Conservation (phyloP, 495 filamentous ascomycete species). For the Xylaria grammica region DNA sequence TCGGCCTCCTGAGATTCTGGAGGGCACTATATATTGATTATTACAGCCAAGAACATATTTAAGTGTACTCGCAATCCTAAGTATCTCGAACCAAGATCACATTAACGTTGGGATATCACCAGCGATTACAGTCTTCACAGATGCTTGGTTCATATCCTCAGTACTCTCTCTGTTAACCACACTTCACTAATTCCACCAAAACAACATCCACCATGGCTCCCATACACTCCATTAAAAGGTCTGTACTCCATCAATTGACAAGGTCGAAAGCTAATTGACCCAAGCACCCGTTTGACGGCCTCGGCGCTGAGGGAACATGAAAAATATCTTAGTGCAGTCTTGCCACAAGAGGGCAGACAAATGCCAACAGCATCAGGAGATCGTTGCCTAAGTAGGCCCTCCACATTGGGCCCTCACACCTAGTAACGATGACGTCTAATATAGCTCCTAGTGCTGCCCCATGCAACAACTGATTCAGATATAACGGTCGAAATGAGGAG, state of each 20-base stretch:
- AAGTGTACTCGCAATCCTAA: too few species aligned
- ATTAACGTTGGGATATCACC: too few species aligned
- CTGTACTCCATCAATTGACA: neutral
- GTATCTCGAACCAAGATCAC: too few species aligned
- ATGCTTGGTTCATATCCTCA: too few species aligned
- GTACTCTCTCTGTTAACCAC: neutral
- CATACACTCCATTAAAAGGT: neutral
- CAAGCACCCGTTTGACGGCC: neutral
- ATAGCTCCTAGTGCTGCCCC: neutral
- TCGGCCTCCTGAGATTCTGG: too few species aligned
- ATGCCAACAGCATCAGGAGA: neutral
- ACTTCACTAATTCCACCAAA: neutral
- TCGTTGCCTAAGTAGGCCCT: neutral
- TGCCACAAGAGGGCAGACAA: too few species aligned
- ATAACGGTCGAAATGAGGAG: neutral
- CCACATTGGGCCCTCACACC: too few species aligned
- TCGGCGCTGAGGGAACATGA: slow-evolving; percentile 3
- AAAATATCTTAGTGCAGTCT: neutral
- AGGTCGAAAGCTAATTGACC: neutral
- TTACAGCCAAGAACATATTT: too few species aligned
- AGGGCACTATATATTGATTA: too few species aligned
- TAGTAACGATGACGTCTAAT: neutral
- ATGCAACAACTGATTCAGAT: neutral
- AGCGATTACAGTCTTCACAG: too few species aligned
- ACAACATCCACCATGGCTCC: neutral